phyloP scores from a whole-genome alignment of 1,139 yeast species.

The Pichia cactophila region DNA sequence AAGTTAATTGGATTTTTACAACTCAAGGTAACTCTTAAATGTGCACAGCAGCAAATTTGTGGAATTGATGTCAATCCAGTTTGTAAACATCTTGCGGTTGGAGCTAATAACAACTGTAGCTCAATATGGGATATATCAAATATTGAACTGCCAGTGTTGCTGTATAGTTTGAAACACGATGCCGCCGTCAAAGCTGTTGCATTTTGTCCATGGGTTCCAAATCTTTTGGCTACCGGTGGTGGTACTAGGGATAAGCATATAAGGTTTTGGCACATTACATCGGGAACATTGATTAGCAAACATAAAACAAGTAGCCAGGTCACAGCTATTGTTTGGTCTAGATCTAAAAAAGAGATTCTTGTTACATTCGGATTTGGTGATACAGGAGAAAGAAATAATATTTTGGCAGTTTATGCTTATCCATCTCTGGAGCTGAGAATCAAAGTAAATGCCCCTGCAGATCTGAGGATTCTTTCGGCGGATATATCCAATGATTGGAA shows the following conservation, averaged over 20 bases:
- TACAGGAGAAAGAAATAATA: conserved; percentile 31
- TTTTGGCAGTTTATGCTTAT: conserved; percentile 54
- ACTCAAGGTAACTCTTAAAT: conserved; percentile 32
- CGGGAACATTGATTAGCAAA: conserved; percentile 61
- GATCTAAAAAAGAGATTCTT: conserved; percentile 50
- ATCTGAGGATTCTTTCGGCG: conserved; percentile 57
- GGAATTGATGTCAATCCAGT: conserved; percentile 53
- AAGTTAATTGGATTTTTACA: conserved; percentile 14
- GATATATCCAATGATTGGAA: conserved; percentile 55
- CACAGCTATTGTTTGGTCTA: conserved; percentile 75
- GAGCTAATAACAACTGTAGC: conserved; percentile 68
- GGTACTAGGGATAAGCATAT: conserved; percentile 67
- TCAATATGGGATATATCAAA: conserved; percentile 55
- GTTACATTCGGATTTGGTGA: conserved; percentile 80
- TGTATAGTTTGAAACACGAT: conserved; percentile 46
- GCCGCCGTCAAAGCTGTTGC: conserved; percentile 82
- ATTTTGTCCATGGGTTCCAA: conserved; percentile 73
- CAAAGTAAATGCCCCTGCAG: conserved; percentile 45
- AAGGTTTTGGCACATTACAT: conserved; percentile 74
- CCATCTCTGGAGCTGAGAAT: conserved; percentile 49
- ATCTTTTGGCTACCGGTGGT: conserved; percentile 73
- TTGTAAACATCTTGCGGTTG: conserved; percentile 50
- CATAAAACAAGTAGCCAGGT: conserved; percentile 62
- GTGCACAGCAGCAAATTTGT: conserved; percentile 63
- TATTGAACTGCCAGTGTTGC: conserved; percentile 35